Evolutionary conservation across 768 basidiomycete species (phyloP).

Genomic region (Amanita phalloides): DNA sequence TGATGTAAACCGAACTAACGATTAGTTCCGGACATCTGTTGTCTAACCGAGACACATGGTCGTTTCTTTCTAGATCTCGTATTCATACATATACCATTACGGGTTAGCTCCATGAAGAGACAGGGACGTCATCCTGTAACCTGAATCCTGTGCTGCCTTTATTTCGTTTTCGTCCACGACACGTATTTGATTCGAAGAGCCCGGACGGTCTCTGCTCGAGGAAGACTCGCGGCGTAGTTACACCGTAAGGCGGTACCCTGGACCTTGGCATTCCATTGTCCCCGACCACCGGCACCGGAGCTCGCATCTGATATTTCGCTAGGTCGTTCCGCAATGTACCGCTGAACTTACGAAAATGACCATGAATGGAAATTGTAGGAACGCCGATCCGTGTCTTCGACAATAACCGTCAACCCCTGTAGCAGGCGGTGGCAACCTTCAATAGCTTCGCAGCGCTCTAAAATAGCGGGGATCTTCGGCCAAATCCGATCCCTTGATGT

Average conservation of each 20-base stretch:
- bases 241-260: not conserved
- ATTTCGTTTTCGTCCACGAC: not conserved
- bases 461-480: not conserved
- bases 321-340: not conserved
- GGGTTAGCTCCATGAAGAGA: not conserved
- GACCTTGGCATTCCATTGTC: not conserved
- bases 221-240: not conserved
- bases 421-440: not conserved
- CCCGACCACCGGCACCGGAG: not conserved
- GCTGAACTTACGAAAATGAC: not conserved
- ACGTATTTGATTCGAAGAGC: not conserved
- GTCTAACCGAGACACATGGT: no score
- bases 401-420: not conserved
- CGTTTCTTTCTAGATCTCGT: no score
- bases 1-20: no score
- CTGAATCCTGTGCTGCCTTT: constrained; percentile 4
- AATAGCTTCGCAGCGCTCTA: not conserved
- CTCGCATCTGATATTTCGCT: not conserved
- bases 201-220: not conserved
- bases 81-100: not conserved
- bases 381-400: constrained; percentile 1
- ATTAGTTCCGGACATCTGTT: no score
- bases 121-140: not conserved
- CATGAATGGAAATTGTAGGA: not conserved
- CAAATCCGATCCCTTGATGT: not conserved